Conservation (phyloP, 371 early-diverging fungal genomes). For the Mucor irregularis region DNA sequence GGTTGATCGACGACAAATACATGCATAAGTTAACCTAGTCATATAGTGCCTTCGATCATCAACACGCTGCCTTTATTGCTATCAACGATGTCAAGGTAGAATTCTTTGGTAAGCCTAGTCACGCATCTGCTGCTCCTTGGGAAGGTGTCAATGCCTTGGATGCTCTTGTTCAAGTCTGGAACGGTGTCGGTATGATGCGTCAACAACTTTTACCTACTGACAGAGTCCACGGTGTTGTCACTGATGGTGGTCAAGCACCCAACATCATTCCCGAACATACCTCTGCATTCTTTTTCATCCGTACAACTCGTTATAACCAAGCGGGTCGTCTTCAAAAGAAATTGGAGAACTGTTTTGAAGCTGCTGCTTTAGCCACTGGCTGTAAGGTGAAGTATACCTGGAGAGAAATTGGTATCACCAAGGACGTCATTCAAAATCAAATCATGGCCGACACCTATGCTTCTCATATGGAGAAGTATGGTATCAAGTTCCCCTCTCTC, state of each 20-base stretch:
- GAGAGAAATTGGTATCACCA: conserved; percentile 47
- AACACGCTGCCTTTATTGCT: conserved; percentile 41
- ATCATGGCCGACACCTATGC: conserved; percentile 61
- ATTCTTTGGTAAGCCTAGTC: conserved; percentile 67
- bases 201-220: conserved; percentile 71
- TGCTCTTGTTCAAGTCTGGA: conserved; percentile 64
- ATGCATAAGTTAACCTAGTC: too few species aligned
- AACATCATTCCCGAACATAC: conserved; percentile 69
- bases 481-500: conserved; percentile 41
- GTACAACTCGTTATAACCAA: conserved; percentile 54
- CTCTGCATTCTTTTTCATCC: conserved; percentile 59
- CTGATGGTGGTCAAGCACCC: conserved; percentile 63
- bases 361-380: conserved; percentile 73
- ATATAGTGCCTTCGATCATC: conserved; percentile 27
- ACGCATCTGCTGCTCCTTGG: conserved; percentile 51
- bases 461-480: conserved; percentile 50
- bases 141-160: conserved; percentile 73
- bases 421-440: conserved; percentile 55
- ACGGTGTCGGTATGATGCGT: conserved; percentile 65
- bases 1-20: too few species aligned
- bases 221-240: conserved; percentile 75
- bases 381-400: conserved; percentile 65
- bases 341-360: conserved; percentile 60
- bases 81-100: conserved; percentile 54
- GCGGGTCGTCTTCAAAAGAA: conserved; percentile 51